phyloP scores from a whole-genome alignment of 2,329 filamentous ascomycete species.

The Fusarium dlaminii region DNA sequence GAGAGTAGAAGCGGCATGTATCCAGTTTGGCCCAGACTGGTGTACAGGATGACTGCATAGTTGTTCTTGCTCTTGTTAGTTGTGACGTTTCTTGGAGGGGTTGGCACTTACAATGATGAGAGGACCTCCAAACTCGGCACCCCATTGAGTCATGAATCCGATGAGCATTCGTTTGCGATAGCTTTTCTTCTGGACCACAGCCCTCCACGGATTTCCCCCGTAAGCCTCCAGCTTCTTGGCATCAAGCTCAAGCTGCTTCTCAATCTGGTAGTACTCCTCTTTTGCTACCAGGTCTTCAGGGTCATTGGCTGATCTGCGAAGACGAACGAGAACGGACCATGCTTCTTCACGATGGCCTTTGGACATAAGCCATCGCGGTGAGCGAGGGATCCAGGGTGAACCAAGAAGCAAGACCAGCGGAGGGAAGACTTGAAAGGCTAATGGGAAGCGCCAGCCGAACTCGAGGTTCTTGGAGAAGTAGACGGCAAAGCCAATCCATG shows the following conservation, averaged over 20 bases:
- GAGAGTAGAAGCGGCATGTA: slow-evolving; percentile 53
- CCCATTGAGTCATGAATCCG: slow-evolving; percentile 63
- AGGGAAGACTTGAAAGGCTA: slow-evolving; percentile 53
- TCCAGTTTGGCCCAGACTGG: slow-evolving; percentile 50
- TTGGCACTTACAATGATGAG: slow-evolving; percentile 56
- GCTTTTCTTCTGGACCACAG: slow-evolving; percentile 56
- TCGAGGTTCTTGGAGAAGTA: slow-evolving; percentile 45
- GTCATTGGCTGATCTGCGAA: slow-evolving; percentile 43
- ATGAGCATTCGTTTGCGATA: slow-evolving; percentile 62
- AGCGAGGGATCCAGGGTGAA: slow-evolving; percentile 50
- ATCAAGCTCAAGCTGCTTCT: slow-evolving; percentile 56
- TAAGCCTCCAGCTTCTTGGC: slow-evolving; percentile 51
- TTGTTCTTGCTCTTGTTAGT: slow-evolving; percentile 49
- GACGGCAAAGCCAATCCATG: slow-evolving; percentile 50
- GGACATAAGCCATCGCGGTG: slow-evolving; percentile 60
- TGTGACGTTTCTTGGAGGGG: fast-evolving
- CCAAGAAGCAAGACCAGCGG: slow-evolving; percentile 50
- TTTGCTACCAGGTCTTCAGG: slow-evolving; percentile 53
- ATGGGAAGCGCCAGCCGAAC: slow-evolving; percentile 55
- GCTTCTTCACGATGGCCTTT: slow-evolving; percentile 58
- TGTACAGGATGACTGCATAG: slow-evolving; percentile 52
- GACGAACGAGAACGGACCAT: slow-evolving; percentile 51
- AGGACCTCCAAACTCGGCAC: slow-evolving; percentile 61
- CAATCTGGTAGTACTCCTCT: slow-evolving; percentile 58
- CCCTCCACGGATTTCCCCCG: slow-evolving; percentile 54